phyloP scores from a whole-genome alignment of 768 basidiomycete genomes.

The Aureoboletus auriporus region DNA sequence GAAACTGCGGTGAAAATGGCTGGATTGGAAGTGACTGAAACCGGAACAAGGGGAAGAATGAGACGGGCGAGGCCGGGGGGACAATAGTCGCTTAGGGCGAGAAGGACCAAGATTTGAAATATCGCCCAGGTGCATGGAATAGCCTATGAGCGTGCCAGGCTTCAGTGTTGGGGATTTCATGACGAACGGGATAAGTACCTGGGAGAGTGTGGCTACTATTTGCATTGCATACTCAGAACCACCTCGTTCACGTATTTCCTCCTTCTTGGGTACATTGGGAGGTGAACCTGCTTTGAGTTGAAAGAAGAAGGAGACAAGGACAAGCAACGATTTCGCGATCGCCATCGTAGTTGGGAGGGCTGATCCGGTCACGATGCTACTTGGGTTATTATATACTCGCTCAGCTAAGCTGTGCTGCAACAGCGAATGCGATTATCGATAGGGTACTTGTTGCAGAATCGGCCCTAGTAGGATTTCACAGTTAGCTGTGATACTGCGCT shows the following conservation, averaged over 20 bases:
- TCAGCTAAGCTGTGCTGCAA: no score
- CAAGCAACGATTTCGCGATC: not conserved
- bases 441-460: no score
- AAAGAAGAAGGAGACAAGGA: not conserved
- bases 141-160: not conserved
- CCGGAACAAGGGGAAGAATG: not conserved
- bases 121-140: constrained; percentile 1
- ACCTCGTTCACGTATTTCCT: constrained; percentile 10
- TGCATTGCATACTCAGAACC: not conserved
- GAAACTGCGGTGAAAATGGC: constrained; percentile 9
- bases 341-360: no score
- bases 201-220: no score
- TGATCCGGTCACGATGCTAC: no score
- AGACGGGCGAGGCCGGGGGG: constrained; percentile 1
- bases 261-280: not conserved
- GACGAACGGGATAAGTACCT: not conserved
- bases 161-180: not conserved
- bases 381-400: no score
- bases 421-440: no score
- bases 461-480: no score
- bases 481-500: no score
- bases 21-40: not conserved
- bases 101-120: constrained; percentile 4
- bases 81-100: constrained; percentile 1
- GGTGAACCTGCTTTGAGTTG: not conserved